Evolutionary conservation across 2,329 filamentous ascomycete genomes (phyloP), one percentile per base, ranked within the genome.

Genomic region (Alternaria solani): DNA sequence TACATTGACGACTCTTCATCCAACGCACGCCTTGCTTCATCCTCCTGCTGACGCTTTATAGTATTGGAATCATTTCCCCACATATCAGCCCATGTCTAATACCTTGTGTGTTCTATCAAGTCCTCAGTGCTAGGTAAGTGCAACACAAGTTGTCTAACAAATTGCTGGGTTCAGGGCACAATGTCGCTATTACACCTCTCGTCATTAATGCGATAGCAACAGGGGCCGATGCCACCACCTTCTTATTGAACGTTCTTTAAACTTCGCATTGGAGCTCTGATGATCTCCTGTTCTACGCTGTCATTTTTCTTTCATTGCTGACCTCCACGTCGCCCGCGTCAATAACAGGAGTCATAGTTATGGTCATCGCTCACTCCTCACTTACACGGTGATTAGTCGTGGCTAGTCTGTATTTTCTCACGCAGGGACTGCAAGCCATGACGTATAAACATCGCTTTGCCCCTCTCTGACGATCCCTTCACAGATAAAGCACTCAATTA

Each of bases 381-480:
- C 16, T 14, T 28, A 47, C 12, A 39, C 55, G n/a, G 18, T n/a
- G 18, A 5, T 14, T 25, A 25, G 25, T 11, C 20, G 14, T 55
- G 38, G 30, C 42, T 38, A 32, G 32, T 26, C 12, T 20, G 5
- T 23, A 28, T 20, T 4, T 20, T 32, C 2, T 4, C 8, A 52
- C n/a, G n/a, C 46, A 23, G 34, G 9, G 47, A 23, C 30, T 51
- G 32, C 9, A 41, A 23, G 16, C 26, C 18, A 7, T 18, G 9
- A 41, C n/a, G 23, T 48, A 51, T 43, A 56, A 52, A 61, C 55
- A 34, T 44, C n/a, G 8, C 9, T 41, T 4, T 18, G 25, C 30
- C 26, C 30, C 32, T 25, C 47, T 49, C 61, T 57, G 34, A 62
- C 52, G 11, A 4, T 11, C 51, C 51, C 44, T 16, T 18, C 44